Evolutionary conservation across 139 green algal genomes (phyloP).

Genomic region (Volvox reticuliferus): DNA sequence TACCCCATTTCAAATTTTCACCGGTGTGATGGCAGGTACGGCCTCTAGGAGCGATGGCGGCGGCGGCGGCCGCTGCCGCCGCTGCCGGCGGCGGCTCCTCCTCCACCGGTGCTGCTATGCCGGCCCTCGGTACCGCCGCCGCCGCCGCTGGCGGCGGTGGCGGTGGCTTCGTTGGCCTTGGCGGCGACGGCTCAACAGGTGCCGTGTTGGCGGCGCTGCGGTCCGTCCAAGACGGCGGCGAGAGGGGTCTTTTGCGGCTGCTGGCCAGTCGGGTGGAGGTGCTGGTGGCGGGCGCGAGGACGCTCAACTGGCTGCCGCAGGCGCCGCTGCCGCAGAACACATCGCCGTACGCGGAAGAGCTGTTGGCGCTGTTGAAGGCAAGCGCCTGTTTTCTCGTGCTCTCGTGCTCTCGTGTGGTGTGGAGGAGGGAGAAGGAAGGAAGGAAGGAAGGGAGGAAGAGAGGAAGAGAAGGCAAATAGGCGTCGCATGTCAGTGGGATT

Average conservation of each 20-base stretch:
- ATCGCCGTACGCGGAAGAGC: slow-evolving; percentile 62
- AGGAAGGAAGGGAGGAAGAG: too few species aligned
- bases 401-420: too few species aligned
- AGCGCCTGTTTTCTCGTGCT: not conserved
- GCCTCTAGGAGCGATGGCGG: slow-evolving; percentile 36
- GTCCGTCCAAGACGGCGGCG: slow-evolving; percentile 56
- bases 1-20: too few species aligned
- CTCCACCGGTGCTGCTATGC: not conserved
- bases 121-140: not conserved
- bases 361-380: slow-evolving; percentile 71
- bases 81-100: not conserved
- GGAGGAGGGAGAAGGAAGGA: too few species aligned
- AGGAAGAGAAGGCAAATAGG: too few species aligned
- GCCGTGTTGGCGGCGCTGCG: slow-evolving; percentile 43
- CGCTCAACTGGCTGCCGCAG: slow-evolving; percentile 63
- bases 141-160: not conserved
- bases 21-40: slow-evolving; percentile 13
- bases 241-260: slow-evolving; percentile 58
- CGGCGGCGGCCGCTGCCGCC: slow-evolving; percentile 12
- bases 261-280: slow-evolving; percentile 50
- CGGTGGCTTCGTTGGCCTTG: not conserved
- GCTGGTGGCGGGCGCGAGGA: slow-evolving; percentile 51
- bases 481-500: too few species aligned
- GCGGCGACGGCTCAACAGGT: not conserved
- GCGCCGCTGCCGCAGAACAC: slow-evolving; percentile 48